Evolutionary conservation across 306 rosid species (phyloP).

Genomic region (Senna tora): DNA sequence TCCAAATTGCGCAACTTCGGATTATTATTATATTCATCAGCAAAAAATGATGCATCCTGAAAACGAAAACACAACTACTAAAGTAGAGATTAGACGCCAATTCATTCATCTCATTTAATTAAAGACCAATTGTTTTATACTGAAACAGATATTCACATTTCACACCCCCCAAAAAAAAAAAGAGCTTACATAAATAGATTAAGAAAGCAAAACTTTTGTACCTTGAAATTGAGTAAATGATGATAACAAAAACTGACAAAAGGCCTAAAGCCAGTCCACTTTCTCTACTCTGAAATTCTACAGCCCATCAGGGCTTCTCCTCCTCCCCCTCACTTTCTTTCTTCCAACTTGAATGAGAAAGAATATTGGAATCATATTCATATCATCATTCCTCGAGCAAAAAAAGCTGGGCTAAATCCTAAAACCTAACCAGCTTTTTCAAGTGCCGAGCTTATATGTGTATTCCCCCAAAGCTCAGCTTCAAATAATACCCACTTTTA

Average conservation of each 20-base stretch:
- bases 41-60: neutral
- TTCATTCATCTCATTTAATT: neutral
- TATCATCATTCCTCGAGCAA: neutral
- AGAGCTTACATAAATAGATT: neutral
- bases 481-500: neutral
- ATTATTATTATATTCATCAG: neutral
- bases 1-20: neutral
- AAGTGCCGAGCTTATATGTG: neutral
- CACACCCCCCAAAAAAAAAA: neutral
- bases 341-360: neutral
- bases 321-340: neutral
- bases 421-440: constrained; percentile 9
- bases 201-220: neutral
- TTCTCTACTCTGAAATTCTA: neutral
- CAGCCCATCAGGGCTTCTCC: neutral
- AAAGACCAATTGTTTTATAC: neutral
- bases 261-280: neutral
- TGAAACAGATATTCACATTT: neutral
- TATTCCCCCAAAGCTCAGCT: neutral
- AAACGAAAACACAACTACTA: neutral
- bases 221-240: neutral
- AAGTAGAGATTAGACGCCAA: neutral
- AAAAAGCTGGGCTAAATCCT: neutral
- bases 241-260: neutral
- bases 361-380: neutral